phyloP scores from a whole-genome alignment of 1,139 yeast genomes.

The Martiniozyma asiatica region DNA sequence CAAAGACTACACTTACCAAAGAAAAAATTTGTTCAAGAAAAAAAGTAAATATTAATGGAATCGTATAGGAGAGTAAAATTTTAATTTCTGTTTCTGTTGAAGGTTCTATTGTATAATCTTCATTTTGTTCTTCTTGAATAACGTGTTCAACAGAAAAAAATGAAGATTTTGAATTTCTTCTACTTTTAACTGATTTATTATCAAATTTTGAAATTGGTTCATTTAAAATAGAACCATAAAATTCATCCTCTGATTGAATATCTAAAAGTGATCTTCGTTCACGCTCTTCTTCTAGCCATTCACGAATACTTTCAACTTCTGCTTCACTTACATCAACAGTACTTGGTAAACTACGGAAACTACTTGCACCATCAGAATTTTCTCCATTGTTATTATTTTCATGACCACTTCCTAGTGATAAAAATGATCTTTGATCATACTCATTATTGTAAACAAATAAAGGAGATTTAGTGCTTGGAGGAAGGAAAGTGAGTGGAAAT shows the following conservation, averaged over 20 bases:
- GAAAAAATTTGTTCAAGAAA: slow-evolving; percentile 63
- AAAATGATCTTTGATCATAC: slow-evolving; percentile 55
- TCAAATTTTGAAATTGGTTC: too few species aligned
- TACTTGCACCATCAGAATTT: slow-evolving; percentile 27
- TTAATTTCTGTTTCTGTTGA: slow-evolving; percentile 33
- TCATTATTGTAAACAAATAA: slow-evolving; percentile 50
- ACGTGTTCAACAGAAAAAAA: slow-evolving; percentile 10
- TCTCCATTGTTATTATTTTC: too few species aligned
- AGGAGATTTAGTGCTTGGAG: slow-evolving; percentile 61
- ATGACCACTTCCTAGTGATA: slow-evolving; percentile 37
- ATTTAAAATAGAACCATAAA: slow-evolving; percentile 19
- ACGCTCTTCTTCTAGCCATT: slow-evolving; percentile 61
- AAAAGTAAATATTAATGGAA: slow-evolving; percentile 58
- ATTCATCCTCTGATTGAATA: slow-evolving; percentile 5
- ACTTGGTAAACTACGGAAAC: slow-evolving; percentile 54
- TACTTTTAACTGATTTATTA: too few species aligned
- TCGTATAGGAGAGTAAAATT: slow-evolving; percentile 40
- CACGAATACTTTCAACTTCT: slow-evolving; percentile 39
- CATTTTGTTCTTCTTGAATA: slow-evolving; percentile 20
- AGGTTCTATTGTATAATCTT: slow-evolving; percentile 33
- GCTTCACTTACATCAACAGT: slow-evolving; percentile 35
- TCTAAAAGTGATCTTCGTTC: slow-evolving; percentile 35
- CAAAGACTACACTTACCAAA: slow-evolving; percentile 57
- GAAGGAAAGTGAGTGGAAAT: too few species aligned
- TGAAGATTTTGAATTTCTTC: slow-evolving; percentile 8